Base-by-base conservation (phyloP, 1,139 yeast species). In the Neolecta irregularis region DNA sequence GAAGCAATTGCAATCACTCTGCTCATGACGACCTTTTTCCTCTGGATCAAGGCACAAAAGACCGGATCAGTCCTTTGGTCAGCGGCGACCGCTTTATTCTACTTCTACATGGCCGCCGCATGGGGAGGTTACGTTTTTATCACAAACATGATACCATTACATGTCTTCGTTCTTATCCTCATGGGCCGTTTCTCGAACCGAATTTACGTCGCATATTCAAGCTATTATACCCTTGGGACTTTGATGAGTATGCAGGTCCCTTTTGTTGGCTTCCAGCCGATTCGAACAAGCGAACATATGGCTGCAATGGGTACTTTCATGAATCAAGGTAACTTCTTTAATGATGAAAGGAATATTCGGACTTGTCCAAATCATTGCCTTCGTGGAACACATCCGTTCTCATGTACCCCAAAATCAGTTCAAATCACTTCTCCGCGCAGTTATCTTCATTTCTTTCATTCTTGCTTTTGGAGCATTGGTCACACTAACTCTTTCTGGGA, bases 51-150 rank as follows among this genome's bases (percentile, higher is more conserved):
- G 58, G 75, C 94, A 11, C 69, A 81, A 60, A 88, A 85, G 57
- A 62, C 77, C 33, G 99, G 99, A 22, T 79, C 94, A 2, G 75
- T 83, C 12, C 67, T 79, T 47, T 80, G 75, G 64, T 92, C 85
- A 13, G 67, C 91, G 4, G 60, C 77, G 48, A 74, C 96, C 24
- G 93, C 98, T 2, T 56, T 81, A 33, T 77, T 75, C 50, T 91
- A 91, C 62, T 91, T 91, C 58, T 91, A 91, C 65, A 91, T 91
- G 99, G 99, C 91, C 36, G 76, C 93, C 36, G 98, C 99, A n/a
- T 91, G 99, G 99, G 98, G 98, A 64, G 99, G 99, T 16, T 91
- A 91, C 54, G 99, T 88, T 35, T 91, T 91, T 63, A 91, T 91
- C 60, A 91, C 98, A 43, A 91, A 91, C 61, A 73, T 91, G 65